A percentile compares a stretch with the other conserved stretches of the same genome.
These are phyloP conservation scores for Termitomyces sp. DNA, from an alignment of 768 basidiomycete genomes.

Conservation along the genomic window DNA sequence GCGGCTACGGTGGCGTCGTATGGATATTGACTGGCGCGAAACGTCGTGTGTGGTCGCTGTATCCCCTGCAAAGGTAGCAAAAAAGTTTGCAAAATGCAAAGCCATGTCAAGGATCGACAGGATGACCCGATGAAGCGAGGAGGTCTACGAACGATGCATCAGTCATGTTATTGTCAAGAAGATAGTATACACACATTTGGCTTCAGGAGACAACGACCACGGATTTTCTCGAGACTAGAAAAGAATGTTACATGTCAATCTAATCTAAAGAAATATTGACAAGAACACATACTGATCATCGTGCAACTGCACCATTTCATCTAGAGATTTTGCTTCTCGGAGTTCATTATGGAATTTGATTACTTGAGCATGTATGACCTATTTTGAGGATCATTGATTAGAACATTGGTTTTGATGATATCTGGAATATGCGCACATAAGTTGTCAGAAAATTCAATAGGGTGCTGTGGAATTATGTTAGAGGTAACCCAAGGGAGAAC, in stretches of 20 bases:
- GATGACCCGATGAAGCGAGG: constrained; percentile 61
- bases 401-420: background rate
- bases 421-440: constrained; percentile 43
- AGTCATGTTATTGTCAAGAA: background rate
- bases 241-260: background rate
- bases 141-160: constrained; percentile 40
- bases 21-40: constrained; percentile 45
- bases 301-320: constrained; percentile 72
- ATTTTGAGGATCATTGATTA: background rate
- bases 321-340: constrained; percentile 55
- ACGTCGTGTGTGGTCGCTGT: constrained; percentile 57
- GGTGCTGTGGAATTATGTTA: constrained; percentile 10
- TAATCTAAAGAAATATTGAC: background rate
- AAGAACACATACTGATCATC: constrained; percentile 56
- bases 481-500: background rate
- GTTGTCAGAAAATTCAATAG: constrained; percentile 66
- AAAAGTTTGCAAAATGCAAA: constrained; percentile 64
- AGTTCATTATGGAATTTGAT: constrained; percentile 57
- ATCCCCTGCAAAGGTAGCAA: constrained; percentile 57
- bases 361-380: constrained; percentile 71
- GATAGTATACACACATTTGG: constrained; percentile 40
- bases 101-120: constrained; percentile 71
- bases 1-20: constrained; percentile 60
- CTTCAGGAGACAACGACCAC: constrained; percentile 61
- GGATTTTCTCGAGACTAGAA: constrained; percentile 46